Conservation (phyloP, 1,139 yeast species). For the Yamadazyma songkhlaensis region DNA sequence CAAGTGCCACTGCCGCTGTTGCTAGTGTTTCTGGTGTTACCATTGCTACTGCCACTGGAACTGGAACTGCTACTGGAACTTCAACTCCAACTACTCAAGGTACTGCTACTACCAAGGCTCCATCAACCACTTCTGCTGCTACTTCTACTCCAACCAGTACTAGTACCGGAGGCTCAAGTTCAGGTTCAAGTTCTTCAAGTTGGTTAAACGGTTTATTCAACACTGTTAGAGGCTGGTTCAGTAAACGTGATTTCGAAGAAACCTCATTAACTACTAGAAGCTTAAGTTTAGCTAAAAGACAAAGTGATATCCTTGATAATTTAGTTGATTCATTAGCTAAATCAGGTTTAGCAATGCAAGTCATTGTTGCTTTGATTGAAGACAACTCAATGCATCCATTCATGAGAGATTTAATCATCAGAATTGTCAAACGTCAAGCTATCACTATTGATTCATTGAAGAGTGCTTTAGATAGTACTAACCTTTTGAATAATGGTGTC, state of each 20-base stretch:
- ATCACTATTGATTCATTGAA: constrained; percentile 15
- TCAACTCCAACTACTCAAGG: constrained; percentile 3
- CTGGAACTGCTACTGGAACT: constrained; percentile 6
- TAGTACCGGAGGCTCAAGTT: constrained; percentile 1
- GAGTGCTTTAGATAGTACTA: constrained; percentile 16
- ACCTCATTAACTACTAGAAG: constrained; percentile 2
- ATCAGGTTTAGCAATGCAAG: constrained; percentile 30
- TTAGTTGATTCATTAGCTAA: constrained; percentile 25
- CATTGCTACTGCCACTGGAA: constrained; percentile 6
- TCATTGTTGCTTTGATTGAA: constrained; percentile 16
- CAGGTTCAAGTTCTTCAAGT: constrained; percentile 5
- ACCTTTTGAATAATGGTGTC: constrained; percentile 17
- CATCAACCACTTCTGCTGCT: constrained; percentile 4
- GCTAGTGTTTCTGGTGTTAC: constrained; percentile 7
- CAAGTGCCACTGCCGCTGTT: constrained; percentile 8
- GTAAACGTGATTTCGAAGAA: constrained; percentile 12
- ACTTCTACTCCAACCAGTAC: constrained; percentile 2
- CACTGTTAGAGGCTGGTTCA: constrained; percentile 13
- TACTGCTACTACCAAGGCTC: constrained; percentile 8
- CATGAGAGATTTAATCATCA: constrained; percentile 18
- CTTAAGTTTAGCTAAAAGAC: constrained; percentile 19
- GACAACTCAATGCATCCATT: constrained; percentile 17
- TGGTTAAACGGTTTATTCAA: constrained; percentile 7
- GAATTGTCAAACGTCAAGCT: constrained; percentile 16
- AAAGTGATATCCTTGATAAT: constrained; percentile 21